phyloP scores from a whole-genome alignment of 1,284 basidiomycete genomes.

The Exobasidium cylindrosporum region DNA sequence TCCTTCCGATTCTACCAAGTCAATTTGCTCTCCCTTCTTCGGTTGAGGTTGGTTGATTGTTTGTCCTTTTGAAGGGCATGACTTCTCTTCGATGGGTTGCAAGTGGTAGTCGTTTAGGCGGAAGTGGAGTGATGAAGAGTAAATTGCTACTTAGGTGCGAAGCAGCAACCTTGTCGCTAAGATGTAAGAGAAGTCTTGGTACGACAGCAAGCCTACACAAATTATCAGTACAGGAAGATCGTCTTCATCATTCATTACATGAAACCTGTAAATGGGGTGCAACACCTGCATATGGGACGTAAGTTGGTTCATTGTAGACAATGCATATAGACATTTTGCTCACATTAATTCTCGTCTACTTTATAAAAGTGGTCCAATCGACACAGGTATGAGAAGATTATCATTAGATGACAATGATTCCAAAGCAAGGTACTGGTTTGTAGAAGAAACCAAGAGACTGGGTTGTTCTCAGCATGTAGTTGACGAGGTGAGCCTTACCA shows the following conservation, averaged over 20 bases:
- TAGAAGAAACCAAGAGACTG: not conserved
- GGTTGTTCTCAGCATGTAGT: not conserved
- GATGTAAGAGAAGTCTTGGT: not conserved
- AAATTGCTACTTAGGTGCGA: too few species aligned
- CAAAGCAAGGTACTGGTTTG: not conserved
- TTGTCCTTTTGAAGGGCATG: too few species aligned
- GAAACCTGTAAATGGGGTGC: constrained; percentile 4
- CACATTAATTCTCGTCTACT: too few species aligned
- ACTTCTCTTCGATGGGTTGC: not conserved
- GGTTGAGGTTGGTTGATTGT: too few species aligned
- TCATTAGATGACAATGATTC: constrained; percentile 3
- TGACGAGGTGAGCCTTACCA: too few species aligned
- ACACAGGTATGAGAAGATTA: constrained; percentile 6
- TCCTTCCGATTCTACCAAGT: too few species aligned
- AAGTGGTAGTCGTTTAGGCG: not conserved
- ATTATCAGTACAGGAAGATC: not conserved
- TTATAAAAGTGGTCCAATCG: too few species aligned
- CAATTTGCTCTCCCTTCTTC: too few species aligned
- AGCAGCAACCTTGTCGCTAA: too few species aligned
- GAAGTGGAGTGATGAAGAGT: too few species aligned
- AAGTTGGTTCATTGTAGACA: too few species aligned
- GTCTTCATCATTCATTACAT: not conserved
- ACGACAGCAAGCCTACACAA: not conserved
- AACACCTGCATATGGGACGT: not conserved
- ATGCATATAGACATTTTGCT: too few species aligned